Evolutionary conservation across 805 yeast species (phyloP).

Genomic region (Saturnispora quitensis): DNA sequence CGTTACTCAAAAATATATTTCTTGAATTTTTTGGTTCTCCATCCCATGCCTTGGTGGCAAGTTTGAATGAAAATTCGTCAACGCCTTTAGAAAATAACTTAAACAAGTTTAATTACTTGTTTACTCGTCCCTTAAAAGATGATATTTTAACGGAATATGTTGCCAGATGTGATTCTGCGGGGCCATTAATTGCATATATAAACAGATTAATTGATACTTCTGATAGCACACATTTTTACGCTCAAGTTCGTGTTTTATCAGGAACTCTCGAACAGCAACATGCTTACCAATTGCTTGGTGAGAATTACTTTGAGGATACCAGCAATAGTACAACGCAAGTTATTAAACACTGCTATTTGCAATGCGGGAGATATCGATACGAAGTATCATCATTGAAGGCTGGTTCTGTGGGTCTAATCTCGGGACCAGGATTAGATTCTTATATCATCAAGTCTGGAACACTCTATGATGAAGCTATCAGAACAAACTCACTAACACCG

Average conservation of each 20-base stretch:
- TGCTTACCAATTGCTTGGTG: slow-evolving; percentile 48
- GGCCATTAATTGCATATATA: slow-evolving; percentile 43
- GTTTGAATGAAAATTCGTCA: slow-evolving; percentile 27
- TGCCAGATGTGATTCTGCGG: slow-evolving; percentile 28
- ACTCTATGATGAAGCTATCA: slow-evolving; percentile 29
- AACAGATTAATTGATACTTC: slow-evolving; percentile 49
- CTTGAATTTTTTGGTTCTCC: slow-evolving; percentile 43
- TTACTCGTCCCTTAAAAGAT: slow-evolving; percentile 15
- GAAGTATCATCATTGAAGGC: slow-evolving; percentile 34
- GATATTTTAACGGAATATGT: slow-evolving; percentile 18
- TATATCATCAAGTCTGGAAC: slow-evolving; percentile 55
- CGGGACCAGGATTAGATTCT: slow-evolving; percentile 46
- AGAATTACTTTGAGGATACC: slow-evolving; percentile 43
- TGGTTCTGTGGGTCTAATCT: slow-evolving; percentile 62
- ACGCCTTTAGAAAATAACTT: slow-evolving; percentile 32
- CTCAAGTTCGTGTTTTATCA: slow-evolving; percentile 51
- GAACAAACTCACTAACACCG: slow-evolving; percentile 7
- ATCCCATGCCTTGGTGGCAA: slow-evolving; percentile 43
- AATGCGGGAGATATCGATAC: slow-evolving; percentile 64
- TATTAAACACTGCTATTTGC: slow-evolving; percentile 37
- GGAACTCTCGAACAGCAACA: slow-evolving; percentile 48
- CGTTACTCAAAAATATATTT: slow-evolving; percentile 48
- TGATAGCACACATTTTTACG: slow-evolving; percentile 43
- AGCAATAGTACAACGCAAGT: slow-evolving; percentile 27
- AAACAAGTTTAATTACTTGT: slow-evolving; percentile 18